Conservation (phyloP, 306 rosid genomes). For the Dalbergia cochinchinensis region DNA sequence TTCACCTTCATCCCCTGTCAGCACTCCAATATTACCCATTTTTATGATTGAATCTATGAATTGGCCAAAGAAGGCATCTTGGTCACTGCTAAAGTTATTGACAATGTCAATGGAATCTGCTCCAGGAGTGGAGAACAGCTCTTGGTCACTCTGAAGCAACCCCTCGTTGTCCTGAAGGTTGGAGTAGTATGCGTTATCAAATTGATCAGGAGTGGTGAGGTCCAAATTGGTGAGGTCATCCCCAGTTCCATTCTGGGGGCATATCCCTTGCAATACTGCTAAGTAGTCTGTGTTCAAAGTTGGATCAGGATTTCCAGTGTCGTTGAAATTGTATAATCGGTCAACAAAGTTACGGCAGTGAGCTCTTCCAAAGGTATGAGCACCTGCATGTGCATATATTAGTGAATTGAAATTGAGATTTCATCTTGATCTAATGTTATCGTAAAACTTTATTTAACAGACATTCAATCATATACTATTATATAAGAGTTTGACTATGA, state of each 20-base stretch:
- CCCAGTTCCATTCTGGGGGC: conserved; percentile 21
- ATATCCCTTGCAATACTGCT: not conserved
- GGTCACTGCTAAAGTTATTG: conserved; percentile 17
- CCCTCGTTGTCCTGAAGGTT: conserved; percentile 41
- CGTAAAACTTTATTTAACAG: too few relatives aligned
- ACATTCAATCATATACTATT: too few relatives aligned
- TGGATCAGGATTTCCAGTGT: conserved; percentile 42
- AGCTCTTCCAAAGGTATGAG: conserved; percentile 55
- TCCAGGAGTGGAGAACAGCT: conserved; percentile 40
- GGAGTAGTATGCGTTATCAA: conserved; percentile 37
- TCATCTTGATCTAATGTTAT: too few relatives aligned
- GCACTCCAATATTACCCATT: conserved; percentile 45
- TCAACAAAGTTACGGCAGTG: not conserved
- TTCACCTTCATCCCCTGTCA: conserved; percentile 37
- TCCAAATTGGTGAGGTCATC: conserved; percentile 35
- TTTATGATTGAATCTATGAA: conserved; percentile 37
- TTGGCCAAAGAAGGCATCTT: conserved; percentile 26
- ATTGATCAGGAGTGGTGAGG: conserved; percentile 35
- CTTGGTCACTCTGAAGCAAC: conserved; percentile 49
- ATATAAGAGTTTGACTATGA: too few relatives aligned
- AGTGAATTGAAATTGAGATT: not conserved
- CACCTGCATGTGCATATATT: conserved; percentile 38
- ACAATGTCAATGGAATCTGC: conserved; percentile 42
- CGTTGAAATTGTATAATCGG: conserved; percentile 43
- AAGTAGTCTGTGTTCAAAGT: conserved; percentile 35